Base-by-base conservation (phyloP, 2,329 filamentous ascomycete genomes). In the Fusarium avenaceum region DNA sequence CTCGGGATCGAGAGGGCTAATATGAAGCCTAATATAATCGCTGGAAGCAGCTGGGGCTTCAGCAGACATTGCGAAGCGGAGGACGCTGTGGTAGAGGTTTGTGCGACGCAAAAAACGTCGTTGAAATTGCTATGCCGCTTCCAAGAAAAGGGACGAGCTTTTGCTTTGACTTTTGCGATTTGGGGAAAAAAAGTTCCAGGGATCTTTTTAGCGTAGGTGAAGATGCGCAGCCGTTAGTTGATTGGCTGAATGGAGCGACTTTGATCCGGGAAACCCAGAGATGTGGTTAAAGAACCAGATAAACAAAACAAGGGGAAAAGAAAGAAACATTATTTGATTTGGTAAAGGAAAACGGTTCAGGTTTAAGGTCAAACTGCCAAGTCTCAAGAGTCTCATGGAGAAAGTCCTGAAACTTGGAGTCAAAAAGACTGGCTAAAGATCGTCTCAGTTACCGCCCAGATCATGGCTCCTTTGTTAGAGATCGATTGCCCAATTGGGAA, bases 1-100 rank as follows among this genome's bases (percentile, higher is more conserved):
- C 9, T 90, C 87, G 39, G 90, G 83, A 74, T 90, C 93, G 71
- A 99, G 86, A 47, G 96, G 96, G 17, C 92, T 91, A 73, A 99
- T 96, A 80, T 99, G 93, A 53, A 99, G 87, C 47, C 80, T 76
- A 11, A 75, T 76, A 39, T 73, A 79, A 43, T 76, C 75, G 69
- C 64, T 65, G 53, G 62, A 55, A 54, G 44, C 69, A 54, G 63
- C 35, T 32, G 69, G 43, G 22, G 50, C 51, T 61, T 70, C 72
- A 63, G 55, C 57, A 57, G 67, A 67, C 75, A 76, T 76, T 22
- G 65, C 75, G 65, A 52, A 62, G 54, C 63, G 49, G 24, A 45
- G n/a, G 33, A 46, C 51, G 53, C 57, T 47, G 55, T 48, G 39
- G 57, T 39, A n/a, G 35, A 38, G n/a, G 62, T 26, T 30, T 67